Percentiles rank a stretch among this genome's conserved stretches.
phyloP scores from a whole-genome alignment of 805 yeast species.

The Hanseniaspora taiwanica region DNA sequence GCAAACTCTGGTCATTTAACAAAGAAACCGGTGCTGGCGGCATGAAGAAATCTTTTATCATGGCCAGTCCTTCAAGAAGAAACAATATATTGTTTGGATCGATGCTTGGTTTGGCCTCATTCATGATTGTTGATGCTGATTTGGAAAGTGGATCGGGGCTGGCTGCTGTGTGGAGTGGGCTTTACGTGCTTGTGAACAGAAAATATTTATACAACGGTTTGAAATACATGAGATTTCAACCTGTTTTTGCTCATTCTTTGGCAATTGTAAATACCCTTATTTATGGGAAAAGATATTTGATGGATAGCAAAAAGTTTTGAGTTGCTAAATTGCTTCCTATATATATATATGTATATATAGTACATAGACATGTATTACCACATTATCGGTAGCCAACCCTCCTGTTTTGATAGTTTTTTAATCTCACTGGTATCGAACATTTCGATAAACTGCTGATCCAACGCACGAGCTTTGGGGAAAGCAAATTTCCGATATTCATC shows the following conservation, averaged over 20 bases:
- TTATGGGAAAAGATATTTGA: conserved; percentile 61
- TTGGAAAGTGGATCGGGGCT: conserved; percentile 70
- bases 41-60: too few species aligned
- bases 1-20: too few species aligned
- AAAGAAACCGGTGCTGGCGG: too few species aligned
- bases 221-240: conserved; percentile 47
- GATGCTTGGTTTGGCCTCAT: conserved; percentile 53
- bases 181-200: conserved; percentile 64
- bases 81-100: conserved; percentile 44
- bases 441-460: conserved; percentile 93
- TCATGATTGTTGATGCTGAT: conserved; percentile 68
- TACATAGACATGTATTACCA: conserved; percentile 33
- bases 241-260: conserved; percentile 41
- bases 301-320: conserved; percentile 20
- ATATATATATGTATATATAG: not conserved
- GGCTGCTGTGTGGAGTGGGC: conserved; percentile 63
- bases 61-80: conserved; percentile 18
- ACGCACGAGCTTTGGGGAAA: conserved; percentile 85
- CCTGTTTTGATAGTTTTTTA: conserved; percentile 36
- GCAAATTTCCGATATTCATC: conserved; percentile 94
- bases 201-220: conserved; percentile 38
- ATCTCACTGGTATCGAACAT: conserved; percentile 61
- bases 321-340: too few species aligned
- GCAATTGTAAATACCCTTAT: conserved; percentile 50
- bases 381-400: conserved; percentile 50